A percentile compares a stretch with the other conserved stretches of the same genome.
Conservation (phyloP, 176 grass and related monocot species). For the Lolium rigidum region DNA sequence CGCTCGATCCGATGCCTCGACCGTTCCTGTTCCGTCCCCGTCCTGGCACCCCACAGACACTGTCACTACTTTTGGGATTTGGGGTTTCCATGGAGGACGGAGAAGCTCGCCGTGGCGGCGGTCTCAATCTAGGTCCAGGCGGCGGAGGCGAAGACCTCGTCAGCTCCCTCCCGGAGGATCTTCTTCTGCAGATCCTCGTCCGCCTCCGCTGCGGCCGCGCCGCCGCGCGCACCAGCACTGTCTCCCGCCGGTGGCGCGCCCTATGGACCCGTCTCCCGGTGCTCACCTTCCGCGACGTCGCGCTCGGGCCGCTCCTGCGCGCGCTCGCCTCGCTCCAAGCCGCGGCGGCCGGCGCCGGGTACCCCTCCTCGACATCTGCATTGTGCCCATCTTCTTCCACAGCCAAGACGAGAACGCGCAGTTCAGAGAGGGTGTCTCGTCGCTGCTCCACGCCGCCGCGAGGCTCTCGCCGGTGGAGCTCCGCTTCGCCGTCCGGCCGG, state of each 20-base stretch:
- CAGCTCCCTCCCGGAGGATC: neutral
- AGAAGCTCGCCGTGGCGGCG: neutral
- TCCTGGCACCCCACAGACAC: too few species aligned
- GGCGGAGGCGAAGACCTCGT: neutral
- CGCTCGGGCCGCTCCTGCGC: too few species aligned
- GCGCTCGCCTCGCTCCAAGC: too few species aligned
- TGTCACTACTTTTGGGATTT: neutral
- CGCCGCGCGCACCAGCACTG: neutral
- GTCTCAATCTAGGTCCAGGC: neutral
- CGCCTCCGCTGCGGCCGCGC: neutral
- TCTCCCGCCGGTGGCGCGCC: neutral
- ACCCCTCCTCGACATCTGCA: too few species aligned
- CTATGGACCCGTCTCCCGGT: neutral
- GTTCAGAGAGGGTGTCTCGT: too few species aligned
- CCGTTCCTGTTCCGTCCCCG: too few species aligned
- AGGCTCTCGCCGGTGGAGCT: neutral
- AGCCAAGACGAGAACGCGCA: too few species aligned
- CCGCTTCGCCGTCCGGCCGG: too few species aligned
- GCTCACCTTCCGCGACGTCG: neutral
- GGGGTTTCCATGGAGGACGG: neutral
- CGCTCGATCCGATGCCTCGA: too few species aligned
- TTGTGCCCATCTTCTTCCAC: too few species aligned
- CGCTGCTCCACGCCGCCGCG: too few species aligned
- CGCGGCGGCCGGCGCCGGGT: too few species aligned
- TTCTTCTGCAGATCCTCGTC: neutral